phyloP scores from a whole-genome alignment of 805 yeast genomes.

The Teunomyces barrocoloradensis region DNA sequence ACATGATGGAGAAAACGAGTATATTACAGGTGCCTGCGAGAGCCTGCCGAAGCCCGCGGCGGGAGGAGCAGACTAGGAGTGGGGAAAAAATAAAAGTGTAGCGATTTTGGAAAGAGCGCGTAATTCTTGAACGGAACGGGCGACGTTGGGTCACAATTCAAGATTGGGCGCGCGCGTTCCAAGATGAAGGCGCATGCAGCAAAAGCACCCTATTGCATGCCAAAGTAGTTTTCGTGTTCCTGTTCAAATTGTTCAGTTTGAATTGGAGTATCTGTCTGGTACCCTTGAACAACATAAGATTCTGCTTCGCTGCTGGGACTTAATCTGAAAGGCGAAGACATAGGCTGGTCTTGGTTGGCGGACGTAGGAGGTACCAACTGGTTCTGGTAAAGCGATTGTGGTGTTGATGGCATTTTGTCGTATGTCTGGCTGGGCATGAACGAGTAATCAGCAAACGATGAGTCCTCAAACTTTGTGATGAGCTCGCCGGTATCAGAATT shows the following conservation, averaged over 20 bases:
- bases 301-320: conserved; percentile 42
- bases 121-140: no score
- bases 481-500: conserved; percentile 42
- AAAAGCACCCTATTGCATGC: conserved; percentile 14
- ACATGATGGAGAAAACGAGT: neutral
- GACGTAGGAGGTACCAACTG: neutral
- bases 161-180: neutral
- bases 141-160: no score
- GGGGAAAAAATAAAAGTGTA: neutral
- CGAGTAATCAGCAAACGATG: conserved; percentile 19
- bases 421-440: conserved; percentile 10
- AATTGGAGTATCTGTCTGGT: conserved; percentile 9
- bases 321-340: conserved; percentile 12
- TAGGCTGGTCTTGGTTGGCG: neutral
- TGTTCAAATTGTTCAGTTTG: conserved; percentile 17
- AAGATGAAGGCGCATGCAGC: neutral
- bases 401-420: conserved; percentile 13
- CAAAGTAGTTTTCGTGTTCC: conserved; percentile 28
- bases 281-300: conserved; percentile 36
- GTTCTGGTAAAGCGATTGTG: conserved; percentile 11
- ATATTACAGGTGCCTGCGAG: neutral
- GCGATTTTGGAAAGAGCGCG: neutral
- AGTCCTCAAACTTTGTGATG: conserved; percentile 49
- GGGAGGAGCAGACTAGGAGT: neutral
- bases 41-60: neutral